Conservation (phyloP, 345 rosid species). For the Gossypium bickii region DNA sequence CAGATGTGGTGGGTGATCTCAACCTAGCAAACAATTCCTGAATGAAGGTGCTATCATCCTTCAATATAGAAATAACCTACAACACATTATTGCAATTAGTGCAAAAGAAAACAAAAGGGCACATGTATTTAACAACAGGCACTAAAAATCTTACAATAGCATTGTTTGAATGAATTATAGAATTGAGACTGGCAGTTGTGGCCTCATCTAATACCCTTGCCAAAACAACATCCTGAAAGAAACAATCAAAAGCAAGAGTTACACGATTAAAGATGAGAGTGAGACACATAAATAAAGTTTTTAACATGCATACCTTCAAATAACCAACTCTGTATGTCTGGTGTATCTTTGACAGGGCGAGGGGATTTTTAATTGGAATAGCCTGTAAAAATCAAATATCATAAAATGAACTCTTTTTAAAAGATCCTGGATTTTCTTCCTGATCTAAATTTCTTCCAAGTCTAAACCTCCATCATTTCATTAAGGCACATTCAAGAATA, state of each 20-base stretch:
- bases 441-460: conserved; percentile 3
- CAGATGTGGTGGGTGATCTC: conserved; percentile 52
- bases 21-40: conserved; percentile 79
- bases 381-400: conserved; percentile 42
- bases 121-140: background rate
- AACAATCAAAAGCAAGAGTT: conserved; percentile 15
- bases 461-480: conserved; percentile 10
- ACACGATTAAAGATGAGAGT: conserved; percentile 8
- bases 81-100: conserved; percentile 16
- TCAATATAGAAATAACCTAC: conserved; percentile 74
- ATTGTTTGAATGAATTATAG: conserved; percentile 65
- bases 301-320: conserved; percentile 59
- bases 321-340: conserved; percentile 82
- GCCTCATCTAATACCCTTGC: conserved; percentile 84
- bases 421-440: background rate
- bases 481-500: conserved; percentile 1
- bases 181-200: conserved; percentile 57
- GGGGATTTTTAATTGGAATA: conserved; percentile 65
- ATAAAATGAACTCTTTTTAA: background rate
- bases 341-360: conserved; percentile 78
- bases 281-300: conserved; percentile 6
- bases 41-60: conserved; percentile 83
- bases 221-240: conserved; percentile 84
- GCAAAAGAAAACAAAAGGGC: conserved; percentile 11
- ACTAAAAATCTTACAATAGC: conserved; percentile 56